Evolutionary conservation across 208 protist species (phyloP).

Genomic region (Acanthamoeba triangularis): DNA sequence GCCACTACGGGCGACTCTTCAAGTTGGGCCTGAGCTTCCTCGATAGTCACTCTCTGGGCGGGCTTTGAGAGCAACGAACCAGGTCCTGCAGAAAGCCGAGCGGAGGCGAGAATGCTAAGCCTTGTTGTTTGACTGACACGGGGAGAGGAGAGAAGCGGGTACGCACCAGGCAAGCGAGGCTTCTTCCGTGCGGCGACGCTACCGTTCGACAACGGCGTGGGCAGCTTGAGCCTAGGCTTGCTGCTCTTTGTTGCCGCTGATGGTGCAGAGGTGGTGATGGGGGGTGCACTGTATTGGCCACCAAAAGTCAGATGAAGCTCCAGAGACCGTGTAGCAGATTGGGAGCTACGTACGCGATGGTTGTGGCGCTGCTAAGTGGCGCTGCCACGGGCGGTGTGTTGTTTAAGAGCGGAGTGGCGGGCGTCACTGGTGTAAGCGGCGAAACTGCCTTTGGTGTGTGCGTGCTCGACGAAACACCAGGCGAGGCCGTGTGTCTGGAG

Average conservation of each 20-base stretch:
- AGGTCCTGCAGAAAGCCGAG: neutral
- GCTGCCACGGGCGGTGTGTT: neutral
- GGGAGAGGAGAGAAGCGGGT: neutral
- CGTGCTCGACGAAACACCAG: neutral
- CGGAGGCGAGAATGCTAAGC: neutral
- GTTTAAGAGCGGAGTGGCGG: neutral
- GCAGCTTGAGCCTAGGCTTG: constrained; percentile 12
- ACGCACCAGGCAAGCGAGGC: neutral
- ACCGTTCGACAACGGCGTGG: neutral
- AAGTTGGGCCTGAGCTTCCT: neutral
- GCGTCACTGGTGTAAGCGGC: neutral
- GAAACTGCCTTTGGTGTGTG: neutral
- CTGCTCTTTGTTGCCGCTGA: neutral
- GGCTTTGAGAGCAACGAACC: constrained; percentile 28
- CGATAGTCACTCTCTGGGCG: constrained; percentile 18
- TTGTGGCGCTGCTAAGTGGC: neutral
- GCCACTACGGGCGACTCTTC: neutral
- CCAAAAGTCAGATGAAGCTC: neutral
- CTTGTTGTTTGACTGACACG: neutral
- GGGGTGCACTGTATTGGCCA: neutral
- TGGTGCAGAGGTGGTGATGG: neutral
- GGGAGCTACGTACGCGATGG: neutral
- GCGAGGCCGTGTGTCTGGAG: neutral
- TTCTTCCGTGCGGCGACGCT: neutral
- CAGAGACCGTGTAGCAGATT: neutral